These are phyloP conservation scores for Ceratocystis cacaofunesta DNA, from an alignment of 2,329 filamentous ascomycete genomes.

Conservation along the genomic window DNA sequence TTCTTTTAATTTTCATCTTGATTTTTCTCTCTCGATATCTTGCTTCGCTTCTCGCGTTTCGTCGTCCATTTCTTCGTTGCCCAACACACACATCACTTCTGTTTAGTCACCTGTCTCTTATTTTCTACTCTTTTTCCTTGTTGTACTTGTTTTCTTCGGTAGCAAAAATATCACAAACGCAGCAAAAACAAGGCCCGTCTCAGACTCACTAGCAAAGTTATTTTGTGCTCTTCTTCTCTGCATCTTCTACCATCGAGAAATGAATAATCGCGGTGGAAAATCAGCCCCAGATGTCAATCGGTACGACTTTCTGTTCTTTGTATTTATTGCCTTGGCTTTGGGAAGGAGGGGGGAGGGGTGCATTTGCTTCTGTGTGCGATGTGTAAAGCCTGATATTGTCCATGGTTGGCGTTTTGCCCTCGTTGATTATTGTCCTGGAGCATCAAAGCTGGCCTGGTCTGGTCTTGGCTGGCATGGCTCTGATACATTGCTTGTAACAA, in stretches of 20 bases:
- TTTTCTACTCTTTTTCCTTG: constrained; percentile 1
- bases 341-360: too few species aligned
- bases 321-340: constrained; percentile 18
- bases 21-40: not conserved
- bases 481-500: constrained; percentile 8
- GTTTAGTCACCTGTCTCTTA: not conserved
- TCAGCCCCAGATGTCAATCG: constrained; percentile 99
- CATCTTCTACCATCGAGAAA: constrained; percentile 44
- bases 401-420: not conserved
- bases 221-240: constrained; percentile 1
- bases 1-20: constrained; percentile 9
- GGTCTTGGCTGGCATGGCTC: not conserved
- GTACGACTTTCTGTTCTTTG: constrained; percentile 38
- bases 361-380: constrained; percentile 1
- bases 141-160: not conserved
- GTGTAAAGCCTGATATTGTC: constrained; percentile 8
- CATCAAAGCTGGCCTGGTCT: not conserved
- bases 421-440: not conserved
- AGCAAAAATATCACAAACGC: not conserved
- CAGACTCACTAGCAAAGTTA: not conserved
- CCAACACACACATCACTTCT: not conserved
- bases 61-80: not conserved
- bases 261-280: constrained; percentile 94
- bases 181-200: not conserved
- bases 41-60: constrained; percentile 1